Evolutionary conservation across 495 filamentous ascomycete species (phyloP).

Genomic region (Cercophora newfieldiana): DNA sequence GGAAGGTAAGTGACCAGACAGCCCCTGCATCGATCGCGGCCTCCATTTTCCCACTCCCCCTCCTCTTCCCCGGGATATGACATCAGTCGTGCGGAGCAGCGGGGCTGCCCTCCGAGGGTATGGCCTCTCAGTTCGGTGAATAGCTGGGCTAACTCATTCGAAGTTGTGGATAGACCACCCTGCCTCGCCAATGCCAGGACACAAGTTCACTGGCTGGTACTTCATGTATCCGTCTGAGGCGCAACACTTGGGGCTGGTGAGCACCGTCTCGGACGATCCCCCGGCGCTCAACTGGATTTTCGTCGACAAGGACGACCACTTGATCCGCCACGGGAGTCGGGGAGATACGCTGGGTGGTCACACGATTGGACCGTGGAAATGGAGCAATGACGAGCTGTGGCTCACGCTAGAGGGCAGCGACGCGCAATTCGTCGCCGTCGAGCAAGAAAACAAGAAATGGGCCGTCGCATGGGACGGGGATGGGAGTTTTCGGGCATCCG

Average conservation of each 20-base stretch:
- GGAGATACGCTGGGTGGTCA: constrained; percentile 48
- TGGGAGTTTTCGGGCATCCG: constrained; percentile 24
- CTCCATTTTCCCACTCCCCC: background rate
- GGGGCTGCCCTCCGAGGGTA: background rate
- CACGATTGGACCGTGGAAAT: constrained; percentile 57
- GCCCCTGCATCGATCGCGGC: background rate
- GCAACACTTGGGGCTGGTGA: constrained; percentile 57
- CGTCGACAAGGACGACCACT: constrained; percentile 55
- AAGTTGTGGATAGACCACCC: constrained; percentile 52
- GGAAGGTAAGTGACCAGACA: constrained; percentile 38
- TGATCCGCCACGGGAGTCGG: constrained; percentile 55
- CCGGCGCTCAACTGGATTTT: constrained; percentile 68
- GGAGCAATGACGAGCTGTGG: constrained; percentile 55
- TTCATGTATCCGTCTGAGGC: constrained; percentile 59
- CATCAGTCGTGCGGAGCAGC: constrained; percentile 11
- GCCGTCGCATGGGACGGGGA: constrained; percentile 46
- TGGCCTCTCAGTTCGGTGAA: background rate
- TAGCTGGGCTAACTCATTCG: constrained; percentile 7
- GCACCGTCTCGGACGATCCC: constrained; percentile 57
- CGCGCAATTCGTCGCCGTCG: constrained; percentile 43
- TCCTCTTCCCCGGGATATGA: constrained; percentile 9
- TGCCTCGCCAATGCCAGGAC: constrained; percentile 43
- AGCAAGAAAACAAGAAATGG: constrained; percentile 47
- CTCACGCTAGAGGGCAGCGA: constrained; percentile 50
- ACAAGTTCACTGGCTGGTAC: constrained; percentile 61